Conservation (phyloP, 768 basidiomycete genomes). For the Pleurotus cornucopiae region DNA sequence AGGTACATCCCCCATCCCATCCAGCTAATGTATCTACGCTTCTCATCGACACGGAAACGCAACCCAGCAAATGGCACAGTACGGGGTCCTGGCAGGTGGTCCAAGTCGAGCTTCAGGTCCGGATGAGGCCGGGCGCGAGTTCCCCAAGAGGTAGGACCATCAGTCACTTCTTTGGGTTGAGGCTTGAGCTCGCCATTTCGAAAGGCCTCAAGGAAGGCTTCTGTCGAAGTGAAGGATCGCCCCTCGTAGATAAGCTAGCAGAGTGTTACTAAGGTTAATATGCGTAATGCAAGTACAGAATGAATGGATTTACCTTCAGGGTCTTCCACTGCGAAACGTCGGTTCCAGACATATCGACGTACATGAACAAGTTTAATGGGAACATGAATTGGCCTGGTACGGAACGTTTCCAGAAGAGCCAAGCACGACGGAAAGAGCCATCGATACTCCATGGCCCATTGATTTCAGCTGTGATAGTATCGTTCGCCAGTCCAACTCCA, state of each 20-base stretch:
- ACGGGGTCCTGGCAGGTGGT: constrained; percentile 61
- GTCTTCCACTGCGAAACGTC: constrained; percentile 48
- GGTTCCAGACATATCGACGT: constrained; percentile 52
- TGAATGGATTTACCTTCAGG: constrained; percentile 33
- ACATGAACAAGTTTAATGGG: constrained; percentile 51
- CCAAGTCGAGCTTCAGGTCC: constrained; percentile 42
- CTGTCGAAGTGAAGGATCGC: constrained; percentile 44
- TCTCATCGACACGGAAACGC: constrained; percentile 51
- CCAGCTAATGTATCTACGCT: constrained; percentile 55
- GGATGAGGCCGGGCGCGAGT: constrained; percentile 34
- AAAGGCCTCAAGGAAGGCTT: constrained; percentile 51
- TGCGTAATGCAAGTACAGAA: neutral
- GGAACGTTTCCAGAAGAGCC: constrained; percentile 48
- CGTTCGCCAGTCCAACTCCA: constrained; percentile 37
- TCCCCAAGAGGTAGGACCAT: constrained; percentile 35
- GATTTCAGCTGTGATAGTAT: constrained; percentile 43
- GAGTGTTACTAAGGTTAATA: neutral
- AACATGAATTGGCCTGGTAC: constrained; percentile 47
- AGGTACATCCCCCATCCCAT: constrained; percentile 63
- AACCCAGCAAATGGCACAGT: constrained; percentile 56
- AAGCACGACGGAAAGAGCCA: constrained; percentile 52
- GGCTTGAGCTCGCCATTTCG: constrained; percentile 47
- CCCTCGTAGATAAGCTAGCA: constrained; percentile 53
- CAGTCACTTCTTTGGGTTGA: constrained; percentile 23
- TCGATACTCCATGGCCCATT: constrained; percentile 56